phyloP scores from a whole-genome alignment of 2,329 filamentous ascomycete genomes.

The Pyrenophora tritici-repentis region DNA sequence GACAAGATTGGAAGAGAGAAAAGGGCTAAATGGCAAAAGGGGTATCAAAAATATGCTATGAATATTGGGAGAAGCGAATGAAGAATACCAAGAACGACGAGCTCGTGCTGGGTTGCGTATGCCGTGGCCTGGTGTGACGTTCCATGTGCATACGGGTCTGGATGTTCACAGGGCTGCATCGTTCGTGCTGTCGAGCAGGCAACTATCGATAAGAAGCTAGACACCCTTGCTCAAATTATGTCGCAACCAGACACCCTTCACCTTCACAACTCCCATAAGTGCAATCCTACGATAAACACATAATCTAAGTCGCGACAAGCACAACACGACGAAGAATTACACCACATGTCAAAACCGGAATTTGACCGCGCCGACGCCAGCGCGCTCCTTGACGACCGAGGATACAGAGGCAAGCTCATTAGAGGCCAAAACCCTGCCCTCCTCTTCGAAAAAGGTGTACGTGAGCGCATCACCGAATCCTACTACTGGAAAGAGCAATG shows the following conservation, averaged over 20 bases:
- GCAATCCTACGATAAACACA: not conserved
- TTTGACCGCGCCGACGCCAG: conserved; percentile 77
- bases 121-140: conserved; percentile 37
- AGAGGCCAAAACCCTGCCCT: conserved; percentile 94
- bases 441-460: conserved; percentile 92
- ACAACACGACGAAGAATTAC: not conserved
- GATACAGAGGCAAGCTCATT: conserved; percentile 74
- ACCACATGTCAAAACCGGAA: conserved; percentile 46
- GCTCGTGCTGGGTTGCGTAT: conserved; percentile 28
- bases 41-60: conserved; percentile 23
- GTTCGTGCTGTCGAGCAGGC: conserved; percentile 21
- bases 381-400: conserved; percentile 84
- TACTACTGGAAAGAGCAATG: conserved; percentile 99
- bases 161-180: conserved; percentile 24
- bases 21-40: conserved; percentile 4
- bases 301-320: not conserved
- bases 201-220: conserved; percentile 37
- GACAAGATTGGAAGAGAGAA: not conserved
- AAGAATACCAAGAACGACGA: conserved; percentile 10
- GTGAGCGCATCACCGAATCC: conserved; percentile 90
- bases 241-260: not conserved
- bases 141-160: conserved; percentile 17
- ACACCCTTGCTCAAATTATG: conserved; percentile 20
- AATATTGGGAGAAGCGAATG: conserved; percentile 13
- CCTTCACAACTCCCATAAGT: not conserved